A percentile compares a stretch with the other conserved stretches of the same genome.
Conservation (phyloP, 139 green algal species). For the Chlamydomonas incerta region DNA sequence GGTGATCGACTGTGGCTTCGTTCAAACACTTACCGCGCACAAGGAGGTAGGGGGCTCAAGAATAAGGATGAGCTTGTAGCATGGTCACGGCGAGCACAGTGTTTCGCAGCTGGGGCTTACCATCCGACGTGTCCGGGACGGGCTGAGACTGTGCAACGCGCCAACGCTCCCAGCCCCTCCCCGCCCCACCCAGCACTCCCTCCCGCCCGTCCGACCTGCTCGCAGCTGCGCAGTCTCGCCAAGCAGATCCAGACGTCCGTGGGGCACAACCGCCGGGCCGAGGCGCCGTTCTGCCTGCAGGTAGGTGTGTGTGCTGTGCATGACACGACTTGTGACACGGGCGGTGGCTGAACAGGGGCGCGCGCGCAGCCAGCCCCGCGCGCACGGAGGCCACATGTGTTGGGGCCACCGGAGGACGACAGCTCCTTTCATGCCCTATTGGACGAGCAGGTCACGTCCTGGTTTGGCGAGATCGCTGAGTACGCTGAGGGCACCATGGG, state of each 20-base stretch:
- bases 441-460: slow-evolving; percentile 37
- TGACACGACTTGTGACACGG: too few species aligned
- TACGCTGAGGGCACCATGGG: slow-evolving; percentile 45
- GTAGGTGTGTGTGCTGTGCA: neutral
- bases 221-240: slow-evolving; percentile 42
- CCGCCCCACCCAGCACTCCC: too few species aligned
- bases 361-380: neutral
- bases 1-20: slow-evolving; percentile 29
- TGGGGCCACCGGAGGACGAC: neutral
- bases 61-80: too few species aligned
- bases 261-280: slow-evolving; percentile 36
- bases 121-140: too few species aligned
- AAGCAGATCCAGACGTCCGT: slow-evolving; percentile 53
- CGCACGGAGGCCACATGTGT: neutral
- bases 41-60: too few species aligned
- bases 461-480: slow-evolving; percentile 13
- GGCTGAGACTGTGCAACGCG: too few species aligned
- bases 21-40: neutral
- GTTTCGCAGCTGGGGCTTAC: neutral
- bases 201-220: neutral
- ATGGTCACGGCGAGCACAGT: too few species aligned
- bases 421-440: neutral
- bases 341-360: neutral
- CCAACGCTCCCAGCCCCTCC: too few species aligned
- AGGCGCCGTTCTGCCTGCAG: slow-evolving; percentile 5